Base-by-base conservation (phyloP, 202 grass and related monocot genomes). In the Eragrostis tef region DNA sequence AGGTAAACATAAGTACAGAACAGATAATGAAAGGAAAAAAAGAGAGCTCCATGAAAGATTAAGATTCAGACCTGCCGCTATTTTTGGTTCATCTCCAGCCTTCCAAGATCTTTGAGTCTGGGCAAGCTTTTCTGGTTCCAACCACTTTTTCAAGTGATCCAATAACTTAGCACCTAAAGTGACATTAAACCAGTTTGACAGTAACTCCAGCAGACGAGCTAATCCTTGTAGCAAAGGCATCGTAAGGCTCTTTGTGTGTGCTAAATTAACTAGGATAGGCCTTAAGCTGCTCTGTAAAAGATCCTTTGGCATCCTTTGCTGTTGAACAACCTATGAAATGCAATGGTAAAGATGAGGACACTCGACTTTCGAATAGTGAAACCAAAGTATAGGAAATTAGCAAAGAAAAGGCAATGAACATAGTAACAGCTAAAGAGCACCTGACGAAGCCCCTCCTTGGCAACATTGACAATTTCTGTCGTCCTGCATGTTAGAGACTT, bases 281-380 rank as follows among this genome's bases (percentile, higher is more conserved):
- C 96, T 87, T 79, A 96, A 83, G 81, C 96, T 96, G 83, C 90
- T 95, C 72, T 98, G 96, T 54, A 98, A 81, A 71, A 98, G 96
- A 74, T 98, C 96, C 74, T 98, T 98, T 79, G 96, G 96, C 92
- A 98, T 91, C 82, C 92, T 93, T 86, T 98, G 96, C 75, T 98
- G 93, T 73, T 99, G 96, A 85, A 99, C 91, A 66, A 99, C 96
- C 96, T 97, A 81, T 27, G 67, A 78, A 80, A 81, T 53, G 21
- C 44, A 83, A 50, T 66, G 31, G 31, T 31, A 80, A 50, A 9
- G 53, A 53, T 86, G 51, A 90, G 45, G 78, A 67, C 70, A 79
- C 75, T 57, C n/a, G 39, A 20, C 49, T 70, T 64, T 26, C 2
- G 42, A 67, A 54, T 43, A 69, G 43, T n/a, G n/a, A 74, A 63